A percentile compares a stretch with the other conserved stretches of the same genome.
Evolutionary conservation across 345 rosid genomes (phyloP).

Genomic region (Acer campestre): DNA sequence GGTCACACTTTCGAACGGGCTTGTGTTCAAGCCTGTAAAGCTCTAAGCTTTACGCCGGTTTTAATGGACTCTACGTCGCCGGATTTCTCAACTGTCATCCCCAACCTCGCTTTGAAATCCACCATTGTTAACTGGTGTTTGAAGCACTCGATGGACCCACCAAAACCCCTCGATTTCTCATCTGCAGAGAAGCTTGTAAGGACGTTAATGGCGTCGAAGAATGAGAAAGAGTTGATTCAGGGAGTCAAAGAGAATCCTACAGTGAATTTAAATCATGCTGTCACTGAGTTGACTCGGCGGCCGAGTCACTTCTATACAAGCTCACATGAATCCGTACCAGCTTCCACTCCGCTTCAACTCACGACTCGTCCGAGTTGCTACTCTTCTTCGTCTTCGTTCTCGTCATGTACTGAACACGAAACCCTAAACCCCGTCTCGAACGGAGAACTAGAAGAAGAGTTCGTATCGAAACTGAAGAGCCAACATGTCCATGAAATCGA

Average conservation of each 20-base stretch:
- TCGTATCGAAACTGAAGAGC: slow-evolving; percentile 53
- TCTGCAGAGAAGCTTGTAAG: slow-evolving; percentile 54
- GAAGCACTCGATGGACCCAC: slow-evolving; percentile 42
- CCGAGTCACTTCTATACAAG: slow-evolving; percentile 43
- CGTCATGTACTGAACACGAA: slow-evolving; percentile 16
- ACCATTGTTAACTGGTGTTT: slow-evolving; percentile 71
- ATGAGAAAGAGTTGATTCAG: slow-evolving; percentile 35
- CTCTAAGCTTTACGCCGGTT: slow-evolving; percentile 50
- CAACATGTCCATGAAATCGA: slow-evolving; percentile 51
- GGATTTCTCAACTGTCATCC: slow-evolving; percentile 74
- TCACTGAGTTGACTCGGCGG: slow-evolving; percentile 47
- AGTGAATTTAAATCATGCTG: slow-evolving; percentile 40
- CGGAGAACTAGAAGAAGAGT: slow-evolving; percentile 47
- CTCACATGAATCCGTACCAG: slow-evolving; percentile 48
- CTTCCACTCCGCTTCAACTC: slow-evolving; percentile 39
- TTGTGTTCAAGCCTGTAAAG: slow-evolving; percentile 65
- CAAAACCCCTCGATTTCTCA: slow-evolving; percentile 50
- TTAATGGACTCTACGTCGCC: slow-evolving; percentile 35
- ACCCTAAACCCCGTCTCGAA: slow-evolving; percentile 23
- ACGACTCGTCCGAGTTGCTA: slow-evolving; percentile 61
- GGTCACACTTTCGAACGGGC: slow-evolving; percentile 86
- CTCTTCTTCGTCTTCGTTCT: slow-evolving; percentile 61
- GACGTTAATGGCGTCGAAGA: slow-evolving; percentile 29
- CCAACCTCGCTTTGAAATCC: slow-evolving; percentile 81
- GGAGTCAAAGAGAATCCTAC: slow-evolving; percentile 42